These are phyloP conservation scores for Draba incana DNA, from an alignment of 345 rosid genomes.

Conservation along the genomic window DNA sequence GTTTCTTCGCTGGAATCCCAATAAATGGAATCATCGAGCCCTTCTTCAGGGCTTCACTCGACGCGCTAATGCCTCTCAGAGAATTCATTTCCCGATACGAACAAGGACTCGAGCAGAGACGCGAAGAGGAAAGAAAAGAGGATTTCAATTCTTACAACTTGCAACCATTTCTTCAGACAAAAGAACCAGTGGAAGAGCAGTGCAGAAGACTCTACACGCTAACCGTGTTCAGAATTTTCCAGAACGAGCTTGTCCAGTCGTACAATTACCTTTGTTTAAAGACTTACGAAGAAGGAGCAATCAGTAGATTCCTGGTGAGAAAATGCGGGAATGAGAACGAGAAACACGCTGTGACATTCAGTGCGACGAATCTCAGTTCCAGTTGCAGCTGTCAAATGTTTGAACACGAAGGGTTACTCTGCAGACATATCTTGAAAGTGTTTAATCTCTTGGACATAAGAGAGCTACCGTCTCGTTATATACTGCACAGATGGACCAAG, in stretches of 20 bases:
- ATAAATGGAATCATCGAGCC: constrained; percentile 56
- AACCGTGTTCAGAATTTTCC: constrained; percentile 71
- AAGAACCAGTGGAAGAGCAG: constrained; percentile 84
- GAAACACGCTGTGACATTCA: constrained; percentile 66
- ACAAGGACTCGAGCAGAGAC: constrained; percentile 64
- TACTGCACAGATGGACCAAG: constrained; percentile 86
- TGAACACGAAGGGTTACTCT: constrained; percentile 82
- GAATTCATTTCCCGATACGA: constrained; percentile 71
- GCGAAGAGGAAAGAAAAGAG: constrained; percentile 81
- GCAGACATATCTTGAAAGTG: constrained; percentile 79
- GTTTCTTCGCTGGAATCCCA: constrained; percentile 82
- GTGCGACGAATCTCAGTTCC: constrained; percentile 61
- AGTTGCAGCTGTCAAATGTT: constrained; percentile 93
- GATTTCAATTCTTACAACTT: constrained; percentile 74
- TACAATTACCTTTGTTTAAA: constrained; percentile 67
- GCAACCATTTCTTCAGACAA: constrained; percentile 70
- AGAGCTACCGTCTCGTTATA: constrained; percentile 73
- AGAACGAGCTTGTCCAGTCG: constrained; percentile 72
- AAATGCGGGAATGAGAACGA: constrained; percentile 75
- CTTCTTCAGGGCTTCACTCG: constrained; percentile 64
- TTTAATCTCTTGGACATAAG: constrained; percentile 66
- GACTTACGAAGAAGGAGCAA: constrained; percentile 74
- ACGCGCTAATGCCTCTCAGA: constrained; percentile 55
- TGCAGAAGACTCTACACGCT: constrained; percentile 80
- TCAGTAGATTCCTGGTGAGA: constrained; percentile 65